phyloP scores from a whole-genome alignment of 257 asterid genomes.

The Fraxinus americana region DNA sequence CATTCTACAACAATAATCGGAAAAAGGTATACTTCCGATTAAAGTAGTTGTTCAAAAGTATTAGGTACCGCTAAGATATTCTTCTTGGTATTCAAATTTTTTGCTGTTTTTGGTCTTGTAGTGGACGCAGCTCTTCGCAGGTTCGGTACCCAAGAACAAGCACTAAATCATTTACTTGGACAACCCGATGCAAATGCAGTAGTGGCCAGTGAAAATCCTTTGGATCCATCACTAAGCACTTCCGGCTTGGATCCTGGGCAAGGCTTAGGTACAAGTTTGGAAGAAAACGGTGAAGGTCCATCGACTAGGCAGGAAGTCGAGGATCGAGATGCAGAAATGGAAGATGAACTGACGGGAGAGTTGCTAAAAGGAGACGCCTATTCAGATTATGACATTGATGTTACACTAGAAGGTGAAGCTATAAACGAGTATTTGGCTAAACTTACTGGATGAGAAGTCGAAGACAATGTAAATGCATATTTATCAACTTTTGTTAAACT shows the following conservation, averaged over 20 bases:
- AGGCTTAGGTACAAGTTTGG: constrained; percentile 22
- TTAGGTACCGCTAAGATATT: neutral
- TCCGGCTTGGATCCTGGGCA: constrained; percentile 15
- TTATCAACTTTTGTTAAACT: neutral
- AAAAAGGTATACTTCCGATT: too few species aligned
- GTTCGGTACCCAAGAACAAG: constrained; percentile 53
- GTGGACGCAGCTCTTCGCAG: constrained; percentile 56
- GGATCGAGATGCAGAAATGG: constrained; percentile 78
- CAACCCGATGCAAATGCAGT: constrained; percentile 30
- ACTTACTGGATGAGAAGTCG: constrained; percentile 33
- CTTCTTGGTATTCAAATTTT: neutral
- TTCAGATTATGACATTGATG: constrained; percentile 82
- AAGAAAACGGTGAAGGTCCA: constrained; percentile 36
- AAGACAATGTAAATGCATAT: neutral
- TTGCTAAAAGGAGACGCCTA: constrained; percentile 67
- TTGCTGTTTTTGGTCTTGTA: constrained; percentile 25
- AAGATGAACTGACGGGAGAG: constrained; percentile 69
- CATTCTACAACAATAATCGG: too few species aligned
- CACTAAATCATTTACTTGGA: constrained; percentile 51
- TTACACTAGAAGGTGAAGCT: constrained; percentile 88
- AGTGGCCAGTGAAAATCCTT: constrained; percentile 10
- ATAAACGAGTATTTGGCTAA: constrained; percentile 65
- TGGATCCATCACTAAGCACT: constrained; percentile 4
- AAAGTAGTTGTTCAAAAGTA: neutral
- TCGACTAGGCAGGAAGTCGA: constrained; percentile 20